Percentiles rank a stretch among this genome's conserved stretches.
These are phyloP conservation scores for Phytophthora vignae DNA, from an alignment of 352 stramenopile genomes.

Conservation along the genomic window DNA sequence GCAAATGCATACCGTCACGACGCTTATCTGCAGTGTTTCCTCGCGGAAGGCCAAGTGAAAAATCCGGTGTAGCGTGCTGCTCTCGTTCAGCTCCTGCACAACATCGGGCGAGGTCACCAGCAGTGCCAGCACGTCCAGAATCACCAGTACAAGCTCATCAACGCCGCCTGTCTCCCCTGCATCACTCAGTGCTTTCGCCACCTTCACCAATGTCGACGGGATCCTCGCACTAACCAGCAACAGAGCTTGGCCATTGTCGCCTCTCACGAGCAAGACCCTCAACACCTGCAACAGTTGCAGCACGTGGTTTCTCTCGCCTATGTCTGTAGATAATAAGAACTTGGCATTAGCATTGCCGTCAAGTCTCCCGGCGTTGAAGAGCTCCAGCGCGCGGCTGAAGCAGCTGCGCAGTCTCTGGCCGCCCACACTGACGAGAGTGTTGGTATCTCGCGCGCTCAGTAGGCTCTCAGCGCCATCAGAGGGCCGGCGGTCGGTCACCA, in stretches of 20 bases:
- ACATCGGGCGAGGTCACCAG: constrained; percentile 48
- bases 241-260: constrained; percentile 34
- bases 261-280: constrained; percentile 25
- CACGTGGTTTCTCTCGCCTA: constrained; percentile 9
- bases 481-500: not conserved
- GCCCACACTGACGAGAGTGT: constrained; percentile 40
- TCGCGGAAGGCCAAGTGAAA: constrained; percentile 50
- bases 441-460: constrained; percentile 17
- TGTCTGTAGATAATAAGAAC: constrained; percentile 15
- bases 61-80: constrained; percentile 59
- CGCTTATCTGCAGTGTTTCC: constrained; percentile 21
- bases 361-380: constrained; percentile 41
- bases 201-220: constrained; percentile 62
- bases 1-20: constrained; percentile 23
- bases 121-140: constrained; percentile 39
- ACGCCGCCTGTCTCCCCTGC: not conserved
- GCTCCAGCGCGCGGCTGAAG: constrained; percentile 47
- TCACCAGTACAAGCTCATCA: constrained; percentile 24
- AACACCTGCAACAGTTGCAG: constrained; percentile 43
- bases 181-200: constrained; percentile 50
- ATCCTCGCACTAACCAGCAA: constrained; percentile 59
- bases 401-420: constrained; percentile 44
- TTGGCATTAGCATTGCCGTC: constrained; percentile 27
- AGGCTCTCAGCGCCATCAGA: not conserved
- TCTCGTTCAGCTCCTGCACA: constrained; percentile 57